Evolutionary conservation across 306 rosid genomes (phyloP).

Genomic region (Acacia melanoxylon): DNA sequence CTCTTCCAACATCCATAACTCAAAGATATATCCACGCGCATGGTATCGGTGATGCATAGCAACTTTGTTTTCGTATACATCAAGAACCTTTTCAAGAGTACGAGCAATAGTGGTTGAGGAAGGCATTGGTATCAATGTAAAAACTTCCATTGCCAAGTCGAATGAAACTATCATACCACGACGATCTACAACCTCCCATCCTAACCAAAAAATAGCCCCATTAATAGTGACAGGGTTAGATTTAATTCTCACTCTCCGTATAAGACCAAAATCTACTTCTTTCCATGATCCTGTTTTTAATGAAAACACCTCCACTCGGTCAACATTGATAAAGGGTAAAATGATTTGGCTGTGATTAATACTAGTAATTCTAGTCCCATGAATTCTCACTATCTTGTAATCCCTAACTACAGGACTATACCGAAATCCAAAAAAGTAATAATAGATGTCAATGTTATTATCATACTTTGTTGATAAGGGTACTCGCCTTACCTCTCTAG

Average conservation of each 20-base stretch:
- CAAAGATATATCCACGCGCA: neutral
- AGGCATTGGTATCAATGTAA: neutral
- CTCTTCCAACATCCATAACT: neutral
- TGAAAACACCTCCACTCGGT: conserved; percentile 4
- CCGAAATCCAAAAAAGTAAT: conserved; percentile 13
- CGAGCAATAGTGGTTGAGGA: neutral
- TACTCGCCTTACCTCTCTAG: neutral
- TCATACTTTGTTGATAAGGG: neutral
- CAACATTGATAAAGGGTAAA: neutral
- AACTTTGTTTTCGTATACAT: neutral
- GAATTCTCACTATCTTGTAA: conserved; percentile 26
- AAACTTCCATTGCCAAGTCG: neutral
- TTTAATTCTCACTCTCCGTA: neutral
- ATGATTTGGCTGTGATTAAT: neutral
- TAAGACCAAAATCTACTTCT: neutral
- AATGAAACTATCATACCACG: neutral
- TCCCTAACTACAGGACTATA: conserved; percentile 11
- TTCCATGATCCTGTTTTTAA: conserved; percentile 13
- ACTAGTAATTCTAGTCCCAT: neutral
- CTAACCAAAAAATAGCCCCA: neutral
- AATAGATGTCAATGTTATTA: too few relatives aligned
- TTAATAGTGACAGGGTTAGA: neutral
- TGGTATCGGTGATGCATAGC: neutral
- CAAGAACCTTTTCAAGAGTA: neutral
- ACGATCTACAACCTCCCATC: neutral